phyloP scores from a whole-genome alignment of 495 filamentous ascomycete genomes.

The Penicillium steckii region DNA sequence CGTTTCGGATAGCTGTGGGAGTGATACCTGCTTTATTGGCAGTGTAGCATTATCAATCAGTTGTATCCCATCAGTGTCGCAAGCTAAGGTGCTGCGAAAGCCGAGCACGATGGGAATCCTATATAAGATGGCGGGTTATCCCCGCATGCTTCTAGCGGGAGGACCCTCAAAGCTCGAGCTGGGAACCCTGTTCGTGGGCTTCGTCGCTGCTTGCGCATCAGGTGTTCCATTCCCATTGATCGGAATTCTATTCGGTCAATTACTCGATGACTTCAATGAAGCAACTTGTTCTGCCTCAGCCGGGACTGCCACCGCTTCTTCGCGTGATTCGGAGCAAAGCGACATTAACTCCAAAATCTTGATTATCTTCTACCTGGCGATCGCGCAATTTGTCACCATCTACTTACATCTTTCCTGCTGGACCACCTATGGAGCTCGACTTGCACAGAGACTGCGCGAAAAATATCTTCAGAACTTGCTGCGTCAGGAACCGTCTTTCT shows the following conservation, averaged over 20 bases:
- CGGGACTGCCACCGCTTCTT: constrained; percentile 16
- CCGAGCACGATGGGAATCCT: constrained; percentile 26
- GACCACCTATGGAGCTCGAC: constrained; percentile 59
- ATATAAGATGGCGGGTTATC: constrained; percentile 38
- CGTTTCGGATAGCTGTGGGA: too few species aligned
- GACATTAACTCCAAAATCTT: constrained; percentile 58
- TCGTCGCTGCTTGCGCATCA: constrained; percentile 55
- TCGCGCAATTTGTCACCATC: constrained; percentile 60
- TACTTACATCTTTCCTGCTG: constrained; percentile 55
- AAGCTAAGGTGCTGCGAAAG: constrained; percentile 2
- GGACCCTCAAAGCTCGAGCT: constrained; percentile 21
- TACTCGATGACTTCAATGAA: constrained; percentile 65
- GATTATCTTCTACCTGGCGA: constrained; percentile 59
- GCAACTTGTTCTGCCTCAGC: constrained; percentile 46
- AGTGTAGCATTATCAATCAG: not conserved
- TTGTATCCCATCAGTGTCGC: constrained; percentile 8
- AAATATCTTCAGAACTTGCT: constrained; percentile 56
- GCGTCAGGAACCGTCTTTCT: constrained; percentile 60
- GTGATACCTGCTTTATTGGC: not conserved
- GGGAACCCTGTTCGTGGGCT: constrained; percentile 32
- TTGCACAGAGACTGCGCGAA: constrained; percentile 61
- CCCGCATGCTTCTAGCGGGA: constrained; percentile 41
- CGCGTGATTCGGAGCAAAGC: constrained; percentile 30
- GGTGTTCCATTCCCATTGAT: constrained; percentile 69
- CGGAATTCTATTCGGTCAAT: constrained; percentile 65